A percentile compares a stretch with the other conserved stretches of the same genome.
Evolutionary conservation across 768 basidiomycete genomes (phyloP).

Genomic region (Mycena vitilis): DNA sequence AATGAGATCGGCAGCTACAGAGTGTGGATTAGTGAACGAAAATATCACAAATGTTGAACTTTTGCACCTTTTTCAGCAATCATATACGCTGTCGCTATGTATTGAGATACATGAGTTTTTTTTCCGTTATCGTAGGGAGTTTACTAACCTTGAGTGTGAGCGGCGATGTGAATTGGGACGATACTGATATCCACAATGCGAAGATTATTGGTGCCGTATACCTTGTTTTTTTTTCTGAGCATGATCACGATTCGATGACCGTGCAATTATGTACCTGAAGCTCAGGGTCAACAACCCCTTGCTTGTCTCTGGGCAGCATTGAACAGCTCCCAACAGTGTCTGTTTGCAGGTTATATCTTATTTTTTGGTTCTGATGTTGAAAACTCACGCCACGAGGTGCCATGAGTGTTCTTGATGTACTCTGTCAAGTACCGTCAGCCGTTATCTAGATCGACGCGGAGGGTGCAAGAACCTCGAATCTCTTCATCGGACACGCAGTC

Average conservation of each 20-base stretch:
- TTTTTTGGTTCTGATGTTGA: background rate
- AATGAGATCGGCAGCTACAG: conserved; percentile 17
- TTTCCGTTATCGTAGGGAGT: background rate
- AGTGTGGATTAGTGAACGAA: background rate
- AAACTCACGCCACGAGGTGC: conserved; percentile 43
- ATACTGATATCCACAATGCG: conserved; percentile 41
- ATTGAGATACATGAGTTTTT: background rate
- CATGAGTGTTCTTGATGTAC: conserved; percentile 38
- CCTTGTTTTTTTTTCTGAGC: conserved; percentile 42
- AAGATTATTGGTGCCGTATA: conserved; percentile 69
- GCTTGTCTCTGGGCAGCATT: conserved; percentile 63
- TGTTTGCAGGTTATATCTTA: conserved; percentile 31
- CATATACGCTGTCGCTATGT: conserved; percentile 54
- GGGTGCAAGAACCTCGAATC: conserved; percentile 40
- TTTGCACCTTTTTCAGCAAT: conserved; percentile 60
- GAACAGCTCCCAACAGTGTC: conserved; percentile 62
- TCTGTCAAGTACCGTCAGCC: background rate
- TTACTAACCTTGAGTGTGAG: conserved; percentile 32
- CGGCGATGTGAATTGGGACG: conserved; percentile 28
- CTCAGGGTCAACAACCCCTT: conserved; percentile 62
- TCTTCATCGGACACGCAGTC: conserved; percentile 46
- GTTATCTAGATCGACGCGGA: background rate
- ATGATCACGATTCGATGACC: no score
- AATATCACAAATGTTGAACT: background rate
- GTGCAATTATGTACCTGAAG: conserved; percentile 49